A percentile compares a stretch with the other conserved stretches of the same genome.
phyloP scores from a whole-genome alignment of 208 protist genomes.

The Vickermania ingenoplastis region DNA sequence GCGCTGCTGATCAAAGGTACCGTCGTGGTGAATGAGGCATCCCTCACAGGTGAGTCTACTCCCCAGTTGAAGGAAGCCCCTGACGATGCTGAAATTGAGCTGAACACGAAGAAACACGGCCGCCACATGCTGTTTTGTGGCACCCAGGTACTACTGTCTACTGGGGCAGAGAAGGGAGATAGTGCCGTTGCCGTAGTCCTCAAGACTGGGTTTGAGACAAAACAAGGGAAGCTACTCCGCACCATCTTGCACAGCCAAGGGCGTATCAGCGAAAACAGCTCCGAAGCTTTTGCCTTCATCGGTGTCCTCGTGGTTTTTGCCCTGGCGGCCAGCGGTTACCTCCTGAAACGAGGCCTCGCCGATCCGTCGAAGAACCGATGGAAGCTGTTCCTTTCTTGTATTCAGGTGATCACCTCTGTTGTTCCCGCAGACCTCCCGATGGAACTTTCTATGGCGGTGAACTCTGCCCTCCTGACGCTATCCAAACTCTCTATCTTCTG shows the following conservation, averaged over 20 bases:
- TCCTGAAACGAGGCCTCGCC: slow-evolving; percentile 87
- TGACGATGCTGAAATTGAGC: slow-evolving; percentile 44
- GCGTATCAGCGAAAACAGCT: slow-evolving; percentile 92
- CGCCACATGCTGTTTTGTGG: slow-evolving; percentile 92
- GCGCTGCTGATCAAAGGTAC: slow-evolving; percentile 91
- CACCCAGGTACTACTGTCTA: slow-evolving; percentile 91
- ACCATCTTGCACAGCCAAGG: slow-evolving; percentile 91
- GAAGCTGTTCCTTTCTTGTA: slow-evolving; percentile 97
- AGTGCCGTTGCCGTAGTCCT: slow-evolving; percentile 93
- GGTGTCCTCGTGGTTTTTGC: slow-evolving; percentile 96
- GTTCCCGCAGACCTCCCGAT: slow-evolving; percentile 99
- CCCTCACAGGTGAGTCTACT: slow-evolving; percentile 98
- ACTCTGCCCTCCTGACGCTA: slow-evolving; percentile 92
- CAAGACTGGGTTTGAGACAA: slow-evolving; percentile 98
- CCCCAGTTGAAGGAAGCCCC: slow-evolving; percentile 94
- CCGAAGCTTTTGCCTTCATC: slow-evolving; percentile 95
- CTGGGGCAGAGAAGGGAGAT: slow-evolving; percentile 39
- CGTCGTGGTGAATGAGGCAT: slow-evolving; percentile 97
- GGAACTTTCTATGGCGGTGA: slow-evolving; percentile 98
- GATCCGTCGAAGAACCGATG: slow-evolving; percentile 80
- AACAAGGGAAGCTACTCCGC: slow-evolving; percentile 95
- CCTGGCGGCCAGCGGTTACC: slow-evolving; percentile 89
- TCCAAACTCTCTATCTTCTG: slow-evolving; percentile 90
- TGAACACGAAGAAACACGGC: slow-evolving; percentile 85
- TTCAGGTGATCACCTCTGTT: slow-evolving; percentile 98